phyloP scores from a whole-genome alignment of 805 yeast species.

The Cyberlindnera mrakii region DNA sequence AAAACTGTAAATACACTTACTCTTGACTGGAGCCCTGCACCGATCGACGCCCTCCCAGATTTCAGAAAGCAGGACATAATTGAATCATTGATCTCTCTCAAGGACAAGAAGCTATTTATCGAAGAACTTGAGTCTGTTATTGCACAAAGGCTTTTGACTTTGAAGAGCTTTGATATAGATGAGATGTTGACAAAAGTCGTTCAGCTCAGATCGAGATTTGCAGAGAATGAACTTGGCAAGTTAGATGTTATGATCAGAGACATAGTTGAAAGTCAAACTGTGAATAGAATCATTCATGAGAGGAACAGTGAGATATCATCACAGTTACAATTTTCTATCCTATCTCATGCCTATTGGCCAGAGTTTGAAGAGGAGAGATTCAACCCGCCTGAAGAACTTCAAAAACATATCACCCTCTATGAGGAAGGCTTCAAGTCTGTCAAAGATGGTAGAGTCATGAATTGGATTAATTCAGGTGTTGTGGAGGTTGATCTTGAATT shows the following conservation, averaged over 20 bases:
- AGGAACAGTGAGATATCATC: slow-evolving; percentile 16
- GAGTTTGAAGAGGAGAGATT: slow-evolving; percentile 23
- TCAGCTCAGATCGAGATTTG: slow-evolving; percentile 57
- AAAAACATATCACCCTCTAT: slow-evolving; percentile 37
- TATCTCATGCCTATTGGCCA: slow-evolving; percentile 85
- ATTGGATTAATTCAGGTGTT: slow-evolving; percentile 50
- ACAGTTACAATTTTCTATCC: slow-evolving; percentile 47
- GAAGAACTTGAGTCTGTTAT: slow-evolving; percentile 58
- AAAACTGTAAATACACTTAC: slow-evolving; percentile 13
- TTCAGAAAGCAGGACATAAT: slow-evolving; percentile 67
- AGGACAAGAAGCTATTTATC: slow-evolving; percentile 63
- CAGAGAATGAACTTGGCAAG: slow-evolving; percentile 56
- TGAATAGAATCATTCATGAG: slow-evolving; percentile 34
- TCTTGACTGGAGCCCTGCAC: slow-evolving; percentile 75
- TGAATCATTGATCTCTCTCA: slow-evolving; percentile 64
- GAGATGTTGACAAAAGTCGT: slow-evolving; percentile 40
- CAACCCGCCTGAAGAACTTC: slow-evolving; percentile 41
- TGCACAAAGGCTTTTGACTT: slow-evolving; percentile 44
- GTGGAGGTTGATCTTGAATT: slow-evolving; percentile 56
- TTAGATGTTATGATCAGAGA: slow-evolving; percentile 84
- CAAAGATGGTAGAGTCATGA: slow-evolving; percentile 55
- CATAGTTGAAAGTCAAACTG: slow-evolving; percentile 46
- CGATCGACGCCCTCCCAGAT: slow-evolving; percentile 86
- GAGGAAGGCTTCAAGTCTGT: slow-evolving; percentile 33
- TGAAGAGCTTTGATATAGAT: slow-evolving; percentile 30